Evolutionary conservation across 805 yeast species (phyloP), one percentile per base, ranked within the genome.

Genomic region (Ogataea zsoltii): DNA sequence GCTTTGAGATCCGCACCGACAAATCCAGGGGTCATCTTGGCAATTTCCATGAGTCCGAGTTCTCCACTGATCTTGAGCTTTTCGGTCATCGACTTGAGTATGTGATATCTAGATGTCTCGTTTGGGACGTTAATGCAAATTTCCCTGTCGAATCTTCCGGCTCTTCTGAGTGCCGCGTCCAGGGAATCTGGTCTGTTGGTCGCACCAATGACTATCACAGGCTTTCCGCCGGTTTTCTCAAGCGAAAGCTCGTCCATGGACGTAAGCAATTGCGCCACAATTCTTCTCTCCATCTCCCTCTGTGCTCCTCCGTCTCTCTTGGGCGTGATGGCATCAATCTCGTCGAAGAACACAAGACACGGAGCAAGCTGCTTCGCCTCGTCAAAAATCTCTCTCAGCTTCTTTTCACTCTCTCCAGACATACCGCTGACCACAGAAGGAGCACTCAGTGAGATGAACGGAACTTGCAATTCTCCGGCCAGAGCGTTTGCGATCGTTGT

Each of bases 401-500:
- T 91, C 71, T 94, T 94, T 65, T 94, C 99, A 51, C 92, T 82
- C 65, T 94, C 99, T 34, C 99, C 99, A n/a, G 96, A 88, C 98
- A 94, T 94, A 4, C 99, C 99, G 50, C 96, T 88, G 0, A 94
- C 98, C 7, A 94, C 88, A 2, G 96, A 85, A 1, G 99, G 99
- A 0, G 99, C 98, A 21, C 96, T 86, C 1, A 94, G 76, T 36
- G 86, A 84, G 14, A 94, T 80, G 61, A 94, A 94, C 0, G 98
- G 97, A 0, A 94, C 96, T 55, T 89, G 86, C 26, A 94, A 74
- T 60, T 92, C 96, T 23, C 96, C 96, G 1, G 99, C 99, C 17
- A 94, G 70, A 0, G 98, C 97, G 65, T 90, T 90, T 3, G 99
- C 99, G 43, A 94, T 83, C 34, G 96, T 85, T 0, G 99, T 94